These are phyloP conservation scores for Pseudotulostoma volvatum DNA, from an alignment of 495 filamentous ascomycete species.

Conservation along the genomic window DNA sequence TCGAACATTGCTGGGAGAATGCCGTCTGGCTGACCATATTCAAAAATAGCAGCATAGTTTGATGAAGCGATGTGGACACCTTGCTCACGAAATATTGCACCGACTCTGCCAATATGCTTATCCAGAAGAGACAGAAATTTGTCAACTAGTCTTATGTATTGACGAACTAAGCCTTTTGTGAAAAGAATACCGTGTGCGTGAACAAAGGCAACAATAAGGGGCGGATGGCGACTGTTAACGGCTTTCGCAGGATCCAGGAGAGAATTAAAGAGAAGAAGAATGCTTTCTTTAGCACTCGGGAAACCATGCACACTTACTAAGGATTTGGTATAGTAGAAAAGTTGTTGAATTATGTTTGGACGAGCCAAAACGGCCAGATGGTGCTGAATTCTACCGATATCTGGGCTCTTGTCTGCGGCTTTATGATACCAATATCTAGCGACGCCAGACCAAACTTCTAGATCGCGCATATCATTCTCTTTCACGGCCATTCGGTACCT, in stretches of 20 bases:
- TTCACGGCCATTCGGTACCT: conserved; percentile 67
- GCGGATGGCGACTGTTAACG: conserved; percentile 17
- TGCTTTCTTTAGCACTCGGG: conserved; percentile 45
- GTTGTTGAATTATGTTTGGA: conserved; percentile 54
- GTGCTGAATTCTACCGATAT: conserved; percentile 63
- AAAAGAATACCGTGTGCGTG: conserved; percentile 52
- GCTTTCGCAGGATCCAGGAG: conserved; percentile 16
- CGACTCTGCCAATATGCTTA: conserved; percentile 39
- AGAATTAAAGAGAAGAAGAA: conserved; percentile 54
- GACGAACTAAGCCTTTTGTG: conserved; percentile 29
- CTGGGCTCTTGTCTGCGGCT: conserved; percentile 53
- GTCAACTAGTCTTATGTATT: conserved; percentile 28
- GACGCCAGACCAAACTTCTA: conserved; percentile 64
- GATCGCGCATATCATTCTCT: conserved; percentile 50
- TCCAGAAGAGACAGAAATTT: conserved; percentile 39
- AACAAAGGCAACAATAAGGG: conserved; percentile 36
- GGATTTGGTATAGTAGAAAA: conserved; percentile 53
- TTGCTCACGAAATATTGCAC: conserved; percentile 44
- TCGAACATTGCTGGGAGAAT: conserved; percentile 21
- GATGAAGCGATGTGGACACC: conserved; percentile 37
- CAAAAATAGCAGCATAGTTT: conserved; percentile 38
- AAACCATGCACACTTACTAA: conserved; percentile 37
- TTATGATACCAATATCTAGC: conserved; percentile 68
- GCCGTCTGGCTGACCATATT: conserved; percentile 43
- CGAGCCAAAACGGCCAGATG: conserved; percentile 70